Evolutionary conservation across 139 green algal genomes (phyloP).

Genomic region (Tetradesmus lagerheimii): DNA sequence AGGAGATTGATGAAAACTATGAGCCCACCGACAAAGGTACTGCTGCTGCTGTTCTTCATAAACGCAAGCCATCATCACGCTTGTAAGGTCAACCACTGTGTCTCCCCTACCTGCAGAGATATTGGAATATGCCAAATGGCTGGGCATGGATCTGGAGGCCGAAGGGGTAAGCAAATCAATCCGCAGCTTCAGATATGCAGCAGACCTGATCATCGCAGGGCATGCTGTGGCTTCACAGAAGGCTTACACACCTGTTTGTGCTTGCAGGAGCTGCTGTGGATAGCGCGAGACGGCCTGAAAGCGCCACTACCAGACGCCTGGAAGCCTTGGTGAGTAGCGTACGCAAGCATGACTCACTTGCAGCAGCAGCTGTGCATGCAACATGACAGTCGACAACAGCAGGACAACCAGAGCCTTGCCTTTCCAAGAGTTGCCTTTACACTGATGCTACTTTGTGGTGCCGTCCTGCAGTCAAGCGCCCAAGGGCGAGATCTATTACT

Average conservation of each 20-base stretch:
- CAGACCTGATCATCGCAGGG: neutral
- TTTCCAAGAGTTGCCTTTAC: neutral
- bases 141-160: conserved; percentile 82
- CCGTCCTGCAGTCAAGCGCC: conserved; percentile 68
- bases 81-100: neutral
- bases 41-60: neutral
- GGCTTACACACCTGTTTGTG: neutral
- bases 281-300: conserved; percentile 82
- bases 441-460: neutral
- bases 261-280: conserved; percentile 81
- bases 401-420: neutral
- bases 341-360: neutral
- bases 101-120: conserved; percentile 68
- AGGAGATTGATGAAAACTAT: conserved; percentile 85
- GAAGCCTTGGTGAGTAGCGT: conserved; percentile 78
- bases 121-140: conserved; percentile 85
- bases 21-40: conserved; percentile 77
- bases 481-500: conserved; percentile 87
- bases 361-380: neutral
- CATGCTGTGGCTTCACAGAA: neutral
- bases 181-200: neutral
- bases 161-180: conserved; percentile 61
- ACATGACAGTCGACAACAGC: neutral
- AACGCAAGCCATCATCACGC: neutral
- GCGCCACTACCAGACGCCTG: conserved; percentile 81